Conservation (phyloP, 1,284 basidiomycete genomes). For the Tylopilus sp. region DNA sequence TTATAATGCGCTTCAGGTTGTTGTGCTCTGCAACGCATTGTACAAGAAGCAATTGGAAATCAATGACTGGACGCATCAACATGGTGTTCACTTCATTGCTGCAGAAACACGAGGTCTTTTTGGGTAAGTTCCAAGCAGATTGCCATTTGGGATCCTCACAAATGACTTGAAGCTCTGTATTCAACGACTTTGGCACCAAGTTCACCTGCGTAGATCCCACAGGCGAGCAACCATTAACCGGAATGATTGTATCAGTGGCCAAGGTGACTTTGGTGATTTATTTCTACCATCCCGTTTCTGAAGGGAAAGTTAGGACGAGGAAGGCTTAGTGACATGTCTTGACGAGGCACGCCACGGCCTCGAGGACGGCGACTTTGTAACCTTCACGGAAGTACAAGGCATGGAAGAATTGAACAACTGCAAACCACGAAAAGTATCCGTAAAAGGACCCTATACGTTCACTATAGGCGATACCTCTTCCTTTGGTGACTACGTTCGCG, state of each 20-base stretch:
- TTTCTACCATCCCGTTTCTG: no score
- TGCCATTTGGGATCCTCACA: slow-evolving; percentile 13
- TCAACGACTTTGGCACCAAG: slow-evolving; percentile 95
- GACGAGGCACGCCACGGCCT: slow-evolving; percentile 98
- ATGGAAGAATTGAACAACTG: slow-evolving; percentile 91
- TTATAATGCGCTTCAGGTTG: slow-evolving; percentile 55
- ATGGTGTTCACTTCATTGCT: slow-evolving; percentile 90
- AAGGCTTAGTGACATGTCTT: slow-evolving; percentile 92
- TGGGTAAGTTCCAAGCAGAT: slow-evolving; percentile 55
- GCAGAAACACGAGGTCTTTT: slow-evolving; percentile 95
- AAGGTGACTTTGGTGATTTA: slow-evolving; percentile 49
- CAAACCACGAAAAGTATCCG: slow-evolving; percentile 87
- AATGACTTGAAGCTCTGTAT: slow-evolving; percentile 66
- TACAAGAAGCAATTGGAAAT: slow-evolving; percentile 89
- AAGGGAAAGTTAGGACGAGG: slow-evolving; percentile 61
- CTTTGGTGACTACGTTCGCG: slow-evolving; percentile 79
- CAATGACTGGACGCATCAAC: slow-evolving; percentile 89
- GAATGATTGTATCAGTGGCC: slow-evolving; percentile 93
- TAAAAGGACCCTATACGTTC: slow-evolving; percentile 97
- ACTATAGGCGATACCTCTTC: slow-evolving; percentile 87
- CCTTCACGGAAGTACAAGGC: slow-evolving; percentile 96
- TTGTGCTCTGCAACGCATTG: slow-evolving; percentile 83
- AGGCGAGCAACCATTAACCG: slow-evolving; percentile 89
- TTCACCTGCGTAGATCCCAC: slow-evolving; percentile 96
- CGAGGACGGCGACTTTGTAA: slow-evolving; percentile 97